Evolutionary conservation across 2,329 filamentous ascomycete genomes (phyloP).

Genomic region (Intubia oerlemansii): DNA sequence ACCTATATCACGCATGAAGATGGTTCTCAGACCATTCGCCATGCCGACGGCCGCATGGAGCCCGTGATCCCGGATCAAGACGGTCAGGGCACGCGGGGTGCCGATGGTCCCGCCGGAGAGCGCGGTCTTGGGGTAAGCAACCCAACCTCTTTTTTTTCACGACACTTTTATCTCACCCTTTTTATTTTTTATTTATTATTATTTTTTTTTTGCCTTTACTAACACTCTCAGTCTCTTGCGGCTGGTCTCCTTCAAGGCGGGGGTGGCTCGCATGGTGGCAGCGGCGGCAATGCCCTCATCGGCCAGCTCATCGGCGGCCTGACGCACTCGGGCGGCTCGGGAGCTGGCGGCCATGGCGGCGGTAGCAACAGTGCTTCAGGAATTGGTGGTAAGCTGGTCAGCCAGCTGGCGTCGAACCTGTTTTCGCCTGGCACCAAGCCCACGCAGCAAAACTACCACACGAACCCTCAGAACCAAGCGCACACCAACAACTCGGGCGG

Average conservation of each 20-base stretch:
- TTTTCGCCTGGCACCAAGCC: conserved; percentile 30
- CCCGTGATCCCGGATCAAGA: conserved; percentile 28
- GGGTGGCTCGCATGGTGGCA: conserved; percentile 8
- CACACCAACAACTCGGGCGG: conserved; percentile 21
- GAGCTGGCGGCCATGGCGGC: conserved; percentile 9
- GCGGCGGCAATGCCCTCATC: conserved; percentile 20
- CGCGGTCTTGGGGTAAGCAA: conserved; percentile 41
- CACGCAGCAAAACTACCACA: conserved; percentile 25
- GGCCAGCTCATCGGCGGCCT: conserved; percentile 25
- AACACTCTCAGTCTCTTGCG: conserved; percentile 6
- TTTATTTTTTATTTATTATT: not conserved
- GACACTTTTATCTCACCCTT: too few species aligned
- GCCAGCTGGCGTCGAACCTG: conserved; percentile 32
- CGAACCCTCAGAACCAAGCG: conserved; percentile 20
- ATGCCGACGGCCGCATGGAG: conserved; percentile 39
- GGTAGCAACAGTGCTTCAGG: conserved; percentile 17
- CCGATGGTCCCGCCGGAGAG: conserved; percentile 19
- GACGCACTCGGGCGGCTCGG: conserved; percentile 11
- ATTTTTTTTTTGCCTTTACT: not conserved
- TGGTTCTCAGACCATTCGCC: conserved; percentile 37
- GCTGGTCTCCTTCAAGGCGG: conserved; percentile 1
- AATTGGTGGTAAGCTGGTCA: conserved; percentile 29
- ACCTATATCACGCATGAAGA: conserved; percentile 41
- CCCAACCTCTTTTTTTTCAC: not conserved
- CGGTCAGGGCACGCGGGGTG: conserved; percentile 21